Evolutionary conservation across 305 asterid species (phyloP), one percentile per base, ranked within the genome.

Genomic region (Fraxinus albicans): DNA sequence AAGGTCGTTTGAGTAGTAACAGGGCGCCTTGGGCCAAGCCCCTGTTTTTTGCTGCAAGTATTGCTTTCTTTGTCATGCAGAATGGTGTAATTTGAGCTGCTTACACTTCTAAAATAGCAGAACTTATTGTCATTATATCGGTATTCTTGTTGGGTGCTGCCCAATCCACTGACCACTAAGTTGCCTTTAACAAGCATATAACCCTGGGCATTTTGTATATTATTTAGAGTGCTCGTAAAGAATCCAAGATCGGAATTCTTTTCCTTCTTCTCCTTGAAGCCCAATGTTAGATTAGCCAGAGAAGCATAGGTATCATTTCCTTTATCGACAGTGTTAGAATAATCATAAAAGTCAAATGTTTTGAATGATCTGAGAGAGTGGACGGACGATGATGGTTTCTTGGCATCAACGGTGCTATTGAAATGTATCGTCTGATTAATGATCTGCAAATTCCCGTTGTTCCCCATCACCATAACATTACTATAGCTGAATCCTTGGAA

Each of bases 41-140:
- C 77, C 82, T 31, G 82, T 4, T 53, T 34, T 67, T 42, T 73
- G 84, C 97, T 70, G 83, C 98, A 95, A 47, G 82, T 63, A 65
- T 50, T 44, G 69, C 82, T 87, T 89, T 87, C 92, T 55, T 90
- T 79, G 75, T 95, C 96, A 42, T 87, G 89, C 36, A 90, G 35
- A 83, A 95, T 80, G 3, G 97, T 90, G 90, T 93, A 93, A 77
- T 93, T 95, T 21, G 92, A 90, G 90, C 96, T 93, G 81, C 97
- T 90, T 65, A 94, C 83, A 27, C 89, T 87, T 86, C 99, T 93
- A 69, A 78, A 87, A 80, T 94, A 95, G 85, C 99, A 94, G 27
- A 44, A 83, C 38, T 83, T 73, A 40, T 85, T 85, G 25, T 90
- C 87, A 0, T 50, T 47, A 25, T 86, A 92, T 6, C 15, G 47